These are phyloP conservation scores for Kazachstania taianensis DNA, from an alignment of 805 yeast genomes.

Conservation along the genomic window DNA sequence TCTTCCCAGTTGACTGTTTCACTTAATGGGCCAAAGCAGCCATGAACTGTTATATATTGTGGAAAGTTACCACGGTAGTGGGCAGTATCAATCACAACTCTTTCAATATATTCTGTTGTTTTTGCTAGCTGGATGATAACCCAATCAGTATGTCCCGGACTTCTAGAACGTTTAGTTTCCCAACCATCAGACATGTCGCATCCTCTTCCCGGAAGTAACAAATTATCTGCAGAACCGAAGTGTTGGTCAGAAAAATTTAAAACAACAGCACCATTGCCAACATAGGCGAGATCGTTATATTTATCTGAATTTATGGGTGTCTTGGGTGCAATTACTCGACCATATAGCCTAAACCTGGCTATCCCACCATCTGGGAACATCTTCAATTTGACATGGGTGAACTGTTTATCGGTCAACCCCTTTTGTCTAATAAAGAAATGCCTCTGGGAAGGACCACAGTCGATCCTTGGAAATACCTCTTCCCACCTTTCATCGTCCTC, in stretches of 20 bases:
- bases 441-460: slow-evolving; percentile 83
- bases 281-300: slow-evolving; percentile 60
- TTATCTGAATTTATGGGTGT: neutral
- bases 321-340: slow-evolving; percentile 58
- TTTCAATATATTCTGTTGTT: slow-evolving; percentile 38
- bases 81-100: slow-evolving; percentile 78
- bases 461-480: slow-evolving; percentile 51
- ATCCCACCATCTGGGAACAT: slow-evolving; percentile 99
- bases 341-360: slow-evolving; percentile 86
- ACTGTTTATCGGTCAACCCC: slow-evolving; percentile 47
- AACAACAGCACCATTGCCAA: slow-evolving; percentile 82
- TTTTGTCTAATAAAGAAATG: slow-evolving; percentile 64
- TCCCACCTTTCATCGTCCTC: slow-evolving; percentile 50
- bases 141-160: slow-evolving; percentile 84
- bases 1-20: slow-evolving; percentile 47
- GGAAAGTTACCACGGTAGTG: slow-evolving; percentile 95
- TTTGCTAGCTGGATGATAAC: slow-evolving; percentile 74
- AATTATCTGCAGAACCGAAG: slow-evolving; percentile 84
- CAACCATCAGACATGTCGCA: slow-evolving; percentile 96
- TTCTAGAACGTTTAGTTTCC: slow-evolving; percentile 90
- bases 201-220: slow-evolving; percentile 89
- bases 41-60: slow-evolving; percentile 65
- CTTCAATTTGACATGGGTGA: slow-evolving; percentile 71
- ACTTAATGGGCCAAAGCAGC: slow-evolving; percentile 25
- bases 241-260: slow-evolving; percentile 82